Base-by-base conservation (phyloP, 371 early-diverging fungal genomes). In the Coemansia sp. region DNA sequence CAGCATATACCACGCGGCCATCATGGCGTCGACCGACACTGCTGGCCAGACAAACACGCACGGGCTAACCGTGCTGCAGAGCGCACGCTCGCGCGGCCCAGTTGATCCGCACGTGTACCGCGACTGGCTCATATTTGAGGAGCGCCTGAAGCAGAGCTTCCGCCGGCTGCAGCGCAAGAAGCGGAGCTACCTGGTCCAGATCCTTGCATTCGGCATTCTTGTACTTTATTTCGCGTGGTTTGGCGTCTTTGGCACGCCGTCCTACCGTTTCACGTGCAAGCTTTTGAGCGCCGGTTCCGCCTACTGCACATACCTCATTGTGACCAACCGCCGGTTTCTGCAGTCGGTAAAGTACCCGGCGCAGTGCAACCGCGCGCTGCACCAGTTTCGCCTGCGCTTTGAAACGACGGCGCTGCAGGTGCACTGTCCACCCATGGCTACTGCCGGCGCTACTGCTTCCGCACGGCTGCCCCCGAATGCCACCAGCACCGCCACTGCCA, bases 101-200 rank as follows among this genome's bases (percentile, higher is more conserved):
- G 65, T 77, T 11, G 81, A 79, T 50, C 80, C 78, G 16, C 81
- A 81, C 43, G 76, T 80, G 38, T 80, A 74, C 62, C 61, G 81
- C 18, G 80, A 80, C 74, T 78, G 78, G 78, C 81, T 80, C n/a
- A 78, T 80, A 29, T 80, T 80, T 40, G 80, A 80, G 38, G 80
- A 80, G 69, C 67, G 80, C 44, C 66, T 80, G 12, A 80, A 80
- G 60, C 80, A 80, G 66, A 80, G 78, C 64, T 63, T 72, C 39
- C 77, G 80, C 14, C 67, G 75, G 11, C 59, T 80, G 55, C 77
- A 70, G 54, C 72, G 74, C 59, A 80, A 80, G 51, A 80, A 77
- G 61, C 80, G 75, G 51, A 75, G 67, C 68, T 80, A 80, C 24
- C 54, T 77, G 38, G 75, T 61, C 36, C 70, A 75, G 52, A 65